Evolutionary conservation across 192 early-diverging fungal species (phyloP), one percentile per base, ranked within the genome.

Genomic region (Funneliformis geosporum): DNA sequence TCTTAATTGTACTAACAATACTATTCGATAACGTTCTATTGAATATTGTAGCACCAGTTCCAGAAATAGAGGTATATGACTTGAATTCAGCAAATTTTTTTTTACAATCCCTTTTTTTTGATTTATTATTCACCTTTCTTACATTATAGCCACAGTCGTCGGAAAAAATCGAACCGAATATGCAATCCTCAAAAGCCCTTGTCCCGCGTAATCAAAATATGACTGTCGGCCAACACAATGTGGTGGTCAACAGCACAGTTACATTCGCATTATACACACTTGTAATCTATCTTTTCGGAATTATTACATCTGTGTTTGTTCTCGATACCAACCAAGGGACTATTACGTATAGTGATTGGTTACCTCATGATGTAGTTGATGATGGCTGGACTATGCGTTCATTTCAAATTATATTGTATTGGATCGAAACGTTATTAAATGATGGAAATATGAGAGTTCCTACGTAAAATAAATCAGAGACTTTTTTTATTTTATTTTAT

Each of bases 181-280:
- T 39, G 18, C 55, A 44, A 43, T 47, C 79, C n/a, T 74, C 79
- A 21, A 80, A 33, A 60, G 67, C 79, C 33, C 68, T 80, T 70
- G 70, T 80, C 21, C 25, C 67, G 62, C 79, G 79, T 60, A 82
- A 82, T 69, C 79, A 81, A 44, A 83, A 85, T 18, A 42, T 76
- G 60, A 43, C n/a, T 40, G 60, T 76, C n/a, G 33, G 38, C 40
- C 60, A 62, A 38, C 38, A 62, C 16, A 76, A 62, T 60, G 14
- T 50, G 7, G 79, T 84, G n/a, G 79, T 86, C 12, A 85, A 82
- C 59, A 86, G 79, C 39, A 86, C 85, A 10, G 72, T 84, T 18
- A 86, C 85, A 18, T 85, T 86, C 80, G 85, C 85, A 7, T 70
- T 86, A 18, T 86, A 86, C 72, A 86, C 85, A 14, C 81, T 86